Evolutionary conservation across 495 filamentous ascomycete species (phyloP).

Genomic region (Lepidopterella palustris): DNA sequence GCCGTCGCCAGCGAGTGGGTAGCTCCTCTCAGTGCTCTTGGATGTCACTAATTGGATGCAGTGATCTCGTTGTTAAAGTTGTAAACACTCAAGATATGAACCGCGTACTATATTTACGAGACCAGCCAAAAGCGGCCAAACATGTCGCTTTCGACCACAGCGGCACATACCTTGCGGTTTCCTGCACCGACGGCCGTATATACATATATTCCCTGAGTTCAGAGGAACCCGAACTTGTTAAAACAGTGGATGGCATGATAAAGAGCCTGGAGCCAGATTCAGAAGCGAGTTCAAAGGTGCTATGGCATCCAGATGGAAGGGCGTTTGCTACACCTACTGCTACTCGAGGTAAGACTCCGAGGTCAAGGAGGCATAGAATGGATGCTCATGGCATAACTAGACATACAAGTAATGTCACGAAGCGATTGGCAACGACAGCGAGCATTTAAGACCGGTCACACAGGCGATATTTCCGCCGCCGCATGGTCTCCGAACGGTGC

Average conservation of each 20-base stretch:
- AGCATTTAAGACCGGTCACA: slow-evolving; percentile 68
- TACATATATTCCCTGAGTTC: slow-evolving; percentile 81
- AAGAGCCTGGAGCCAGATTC: slow-evolving; percentile 68
- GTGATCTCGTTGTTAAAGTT: slow-evolving; percentile 81
- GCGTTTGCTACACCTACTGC: slow-evolving; percentile 82
- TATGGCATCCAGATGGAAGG: slow-evolving; percentile 92
- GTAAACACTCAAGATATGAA: slow-evolving; percentile 74
- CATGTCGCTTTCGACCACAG: slow-evolving; percentile 84
- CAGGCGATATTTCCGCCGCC: slow-evolving; percentile 76
- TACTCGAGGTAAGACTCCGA: slow-evolving; percentile 42
- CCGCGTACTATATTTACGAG: slow-evolving; percentile 64
- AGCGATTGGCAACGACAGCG: slow-evolving; percentile 83
- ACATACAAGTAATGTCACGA: slow-evolving; percentile 78
- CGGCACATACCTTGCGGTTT: slow-evolving; percentile 68
- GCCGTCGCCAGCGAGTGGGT: slow-evolving; percentile 89
- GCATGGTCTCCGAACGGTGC: slow-evolving; percentile 94
- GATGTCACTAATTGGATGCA: slow-evolving; percentile 25
- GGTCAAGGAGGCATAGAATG: slow-evolving; percentile 2
- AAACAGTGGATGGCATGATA: slow-evolving; percentile 81
- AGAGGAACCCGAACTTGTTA: slow-evolving; percentile 72
- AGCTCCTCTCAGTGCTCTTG: background rate
- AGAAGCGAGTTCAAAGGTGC: slow-evolving; percentile 65
- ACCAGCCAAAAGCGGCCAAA: slow-evolving; percentile 78
- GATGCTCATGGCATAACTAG: slow-evolving; percentile 27
- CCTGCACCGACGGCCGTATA: slow-evolving; percentile 78